Conservation (phyloP, 352 stramenopile genomes). For the Pythium monospermum region DNA sequence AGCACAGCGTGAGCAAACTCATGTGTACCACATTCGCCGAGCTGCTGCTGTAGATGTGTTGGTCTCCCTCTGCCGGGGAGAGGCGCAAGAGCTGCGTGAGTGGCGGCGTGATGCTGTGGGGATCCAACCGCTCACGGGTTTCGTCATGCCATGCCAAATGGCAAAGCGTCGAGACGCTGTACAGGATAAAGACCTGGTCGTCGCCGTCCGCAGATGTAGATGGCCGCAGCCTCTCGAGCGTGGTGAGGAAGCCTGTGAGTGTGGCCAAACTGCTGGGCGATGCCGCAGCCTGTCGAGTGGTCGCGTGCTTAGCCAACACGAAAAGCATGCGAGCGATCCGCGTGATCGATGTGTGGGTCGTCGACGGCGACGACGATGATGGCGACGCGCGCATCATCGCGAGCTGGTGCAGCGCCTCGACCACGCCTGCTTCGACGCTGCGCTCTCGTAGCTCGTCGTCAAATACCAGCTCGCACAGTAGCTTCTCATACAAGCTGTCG, state of each 20-base stretch:
- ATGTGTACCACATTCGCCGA: slow-evolving; percentile 2
- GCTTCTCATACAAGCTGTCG: slow-evolving; percentile 31
- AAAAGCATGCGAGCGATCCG: slow-evolving; percentile 50
- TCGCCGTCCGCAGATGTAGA: no score
- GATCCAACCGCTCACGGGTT: slow-evolving; percentile 29
- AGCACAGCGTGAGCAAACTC: slow-evolving; percentile 57
- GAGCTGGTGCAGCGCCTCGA: slow-evolving; percentile 41
- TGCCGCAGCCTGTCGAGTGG: slow-evolving; percentile 38
- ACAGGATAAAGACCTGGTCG: slow-evolving; percentile 28
- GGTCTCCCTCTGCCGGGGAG: no score
- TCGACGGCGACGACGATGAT: no score
- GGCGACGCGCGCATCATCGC: neutral
- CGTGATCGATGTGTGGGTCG: neutral
- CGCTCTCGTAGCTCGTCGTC: slow-evolving; percentile 47
- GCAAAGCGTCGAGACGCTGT: slow-evolving; percentile 44
- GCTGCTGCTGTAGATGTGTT: neutral
- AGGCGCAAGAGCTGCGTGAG: slow-evolving; percentile 33
- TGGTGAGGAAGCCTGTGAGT: slow-evolving; percentile 29
- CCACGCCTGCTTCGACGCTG: slow-evolving; percentile 48
- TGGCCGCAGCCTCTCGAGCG: no score
- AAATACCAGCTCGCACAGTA: slow-evolving; percentile 46
- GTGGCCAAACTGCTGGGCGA: slow-evolving; percentile 31
- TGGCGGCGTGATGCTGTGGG: slow-evolving; percentile 26
- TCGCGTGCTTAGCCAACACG: slow-evolving; percentile 38
- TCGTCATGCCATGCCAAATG: slow-evolving; percentile 60